Conservation (phyloP, 768 basidiomycete species). For the Gloeopeniophorella convolvens region DNA sequence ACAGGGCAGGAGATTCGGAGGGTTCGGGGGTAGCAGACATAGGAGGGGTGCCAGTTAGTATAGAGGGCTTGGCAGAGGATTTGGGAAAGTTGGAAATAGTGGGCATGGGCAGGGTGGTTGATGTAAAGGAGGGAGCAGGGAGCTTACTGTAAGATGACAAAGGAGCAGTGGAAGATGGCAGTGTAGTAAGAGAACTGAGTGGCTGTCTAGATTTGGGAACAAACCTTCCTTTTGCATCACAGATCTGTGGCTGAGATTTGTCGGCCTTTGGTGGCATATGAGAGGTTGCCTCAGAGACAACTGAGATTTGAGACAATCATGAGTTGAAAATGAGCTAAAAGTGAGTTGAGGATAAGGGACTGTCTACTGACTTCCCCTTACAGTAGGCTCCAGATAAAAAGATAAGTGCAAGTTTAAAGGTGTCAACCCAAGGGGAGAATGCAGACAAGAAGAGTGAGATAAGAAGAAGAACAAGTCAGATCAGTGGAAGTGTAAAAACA, state of each 20-base stretch:
- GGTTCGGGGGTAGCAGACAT: too few relatives aligned
- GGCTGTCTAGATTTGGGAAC: not conserved
- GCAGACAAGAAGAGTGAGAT: too few relatives aligned
- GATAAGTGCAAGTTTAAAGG: not conserved
- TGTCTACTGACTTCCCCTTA: too few relatives aligned
- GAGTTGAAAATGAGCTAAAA: not conserved
- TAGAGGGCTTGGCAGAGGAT: not conserved
- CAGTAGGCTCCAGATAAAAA: not conserved
- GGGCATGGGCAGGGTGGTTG: not conserved
- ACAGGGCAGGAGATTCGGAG: not conserved
- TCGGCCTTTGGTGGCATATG: not conserved
- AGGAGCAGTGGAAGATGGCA: not conserved
- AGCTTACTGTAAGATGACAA: not conserved
- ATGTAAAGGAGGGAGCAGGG: not conserved
- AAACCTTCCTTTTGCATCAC: not conserved
- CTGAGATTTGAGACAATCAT: not conserved
- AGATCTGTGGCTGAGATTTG: too few relatives aligned
- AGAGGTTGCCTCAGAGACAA: not conserved
- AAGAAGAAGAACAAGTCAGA: too few relatives aligned
- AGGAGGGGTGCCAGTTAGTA: too few relatives aligned
- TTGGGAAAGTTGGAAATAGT: not conserved
- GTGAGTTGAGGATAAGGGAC: not conserved
- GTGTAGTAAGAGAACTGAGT: not conserved
- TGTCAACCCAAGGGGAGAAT: too few relatives aligned
- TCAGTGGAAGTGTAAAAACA: too few relatives aligned